Evolutionary conservation across 345 rosid species (phyloP).

Genomic region (Lepidium sativum): DNA sequence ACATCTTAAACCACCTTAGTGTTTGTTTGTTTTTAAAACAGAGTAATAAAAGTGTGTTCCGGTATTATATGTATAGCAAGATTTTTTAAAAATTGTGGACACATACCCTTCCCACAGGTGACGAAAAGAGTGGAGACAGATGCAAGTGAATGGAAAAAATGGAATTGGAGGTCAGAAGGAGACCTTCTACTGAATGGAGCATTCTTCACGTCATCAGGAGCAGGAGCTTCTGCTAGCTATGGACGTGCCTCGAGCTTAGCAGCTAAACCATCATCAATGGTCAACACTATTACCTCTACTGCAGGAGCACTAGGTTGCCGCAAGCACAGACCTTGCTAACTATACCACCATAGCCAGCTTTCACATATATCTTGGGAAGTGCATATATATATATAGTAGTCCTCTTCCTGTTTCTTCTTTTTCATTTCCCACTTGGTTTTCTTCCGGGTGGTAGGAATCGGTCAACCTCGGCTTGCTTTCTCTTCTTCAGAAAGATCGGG

Average conservation of each 20-base stretch:
- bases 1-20: background rate
- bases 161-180: slow-evolving; percentile 97
- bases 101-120: slow-evolving; percentile 39
- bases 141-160: slow-evolving; percentile 43
- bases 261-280: slow-evolving; percentile 82
- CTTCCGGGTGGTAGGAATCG: slow-evolving; percentile 11
- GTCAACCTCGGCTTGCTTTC: slow-evolving; percentile 78
- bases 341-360: slow-evolving; percentile 19
- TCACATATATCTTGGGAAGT: slow-evolving; percentile 40
- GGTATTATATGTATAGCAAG: background rate
- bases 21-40: background rate
- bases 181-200: slow-evolving; percentile 84
- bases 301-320: slow-evolving; percentile 75
- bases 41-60: background rate
- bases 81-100: background rate
- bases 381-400: slow-evolving; percentile 25
- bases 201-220: slow-evolving; percentile 80
- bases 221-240: slow-evolving; percentile 70
- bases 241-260: slow-evolving; percentile 90
- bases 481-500: slow-evolving; percentile 22
- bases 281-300: slow-evolving; percentile 58
- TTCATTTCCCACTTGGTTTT: slow-evolving; percentile 14
- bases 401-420: background rate
- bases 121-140: slow-evolving; percentile 82
- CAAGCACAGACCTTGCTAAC: slow-evolving; percentile 43